phyloP scores from a whole-genome alignment of 257 asterid genomes.

The Scutellaria barbata region DNA sequence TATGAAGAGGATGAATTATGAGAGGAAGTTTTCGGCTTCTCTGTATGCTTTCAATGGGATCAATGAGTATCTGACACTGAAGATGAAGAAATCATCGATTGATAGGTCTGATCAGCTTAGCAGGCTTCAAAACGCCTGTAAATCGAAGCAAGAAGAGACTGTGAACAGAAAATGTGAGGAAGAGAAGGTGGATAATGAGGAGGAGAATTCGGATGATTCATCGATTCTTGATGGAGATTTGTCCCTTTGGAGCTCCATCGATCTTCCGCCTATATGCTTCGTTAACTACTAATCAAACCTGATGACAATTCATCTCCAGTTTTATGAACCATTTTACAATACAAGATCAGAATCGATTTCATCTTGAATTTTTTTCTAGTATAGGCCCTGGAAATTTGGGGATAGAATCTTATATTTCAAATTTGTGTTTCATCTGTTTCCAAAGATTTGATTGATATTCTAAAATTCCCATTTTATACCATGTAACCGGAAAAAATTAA shows the following conservation, averaged over 20 bases:
- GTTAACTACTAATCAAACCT: constrained; percentile 15
- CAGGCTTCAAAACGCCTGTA: constrained; percentile 53
- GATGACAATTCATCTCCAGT: neutral
- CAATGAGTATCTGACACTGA: constrained; percentile 63
- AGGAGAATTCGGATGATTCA: neutral
- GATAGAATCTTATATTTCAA: too few species aligned
- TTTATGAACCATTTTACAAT: too few species aligned
- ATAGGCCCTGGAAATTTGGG: too few species aligned
- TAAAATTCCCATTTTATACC: too few species aligned
- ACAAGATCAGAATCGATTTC: neutral
- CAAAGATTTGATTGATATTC: too few species aligned
- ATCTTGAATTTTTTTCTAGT: too few species aligned
- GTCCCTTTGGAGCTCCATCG: constrained; percentile 48
- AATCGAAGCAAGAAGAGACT: constrained; percentile 39
- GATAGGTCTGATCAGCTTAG: constrained; percentile 48
- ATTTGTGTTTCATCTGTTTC: too few species aligned
- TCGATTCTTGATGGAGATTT: constrained; percentile 30
- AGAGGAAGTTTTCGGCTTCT: constrained; percentile 74
- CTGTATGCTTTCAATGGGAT: constrained; percentile 74
- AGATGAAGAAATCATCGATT: constrained; percentile 36
- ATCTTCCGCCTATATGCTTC: constrained; percentile 40
- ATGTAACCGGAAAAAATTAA: too few species aligned
- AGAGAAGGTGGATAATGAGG: neutral
- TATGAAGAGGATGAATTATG: constrained; percentile 70
- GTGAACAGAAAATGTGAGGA: neutral